Evolutionary conservation across 805 yeast species (phyloP), one percentile per base, ranked within the genome.

Genomic region (Ogataea angusta): DNA sequence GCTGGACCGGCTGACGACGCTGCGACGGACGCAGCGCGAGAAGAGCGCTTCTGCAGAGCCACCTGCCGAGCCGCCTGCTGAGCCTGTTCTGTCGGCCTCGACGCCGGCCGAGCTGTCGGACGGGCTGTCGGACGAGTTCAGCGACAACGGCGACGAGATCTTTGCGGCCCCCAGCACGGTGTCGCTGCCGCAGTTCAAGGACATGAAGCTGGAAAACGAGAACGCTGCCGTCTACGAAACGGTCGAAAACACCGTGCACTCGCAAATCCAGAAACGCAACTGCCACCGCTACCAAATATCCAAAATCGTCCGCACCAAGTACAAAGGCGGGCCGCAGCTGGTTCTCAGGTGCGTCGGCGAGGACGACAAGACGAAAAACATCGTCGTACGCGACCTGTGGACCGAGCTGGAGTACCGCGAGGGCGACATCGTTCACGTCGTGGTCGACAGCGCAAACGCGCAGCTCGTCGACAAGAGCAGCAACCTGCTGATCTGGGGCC

Each of bases 401-500:
- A 64, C 71, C 1, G 66, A 68, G 6, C 58, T 85, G 5, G 72
- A 71, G 1, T 66, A 74, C 27, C 62, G 68, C 30, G 55, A 56
- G 1, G 72, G 70, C 5, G 90, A 84, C 56, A 69, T 84, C 0
- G 68, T 85, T 13, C 86, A 85, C 59, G 61, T 84, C 5, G 68
- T 85, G 9, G 73, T 81, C 5, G 70, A 60, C 4, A 30, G 37
- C 13, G 45, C 31, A 3, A 62, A 59, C 29, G 70, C 73, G 1
- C 62, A 59, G 14, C 47, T 80, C 3, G 72, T 82, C 7, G 85
- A 82, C 48, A 68, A 70, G 33, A 72, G 73, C 43, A 63, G 70
- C 24, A 79, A 83, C 49, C 57, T 89, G n/a, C 61, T 90, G 21
- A 72, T 91, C 15, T 74, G 93, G 73, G 76, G 85, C 49, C 99